Base-by-base conservation (phyloP, 345 rosid genomes). In the Clarkia xantiana region DNA sequence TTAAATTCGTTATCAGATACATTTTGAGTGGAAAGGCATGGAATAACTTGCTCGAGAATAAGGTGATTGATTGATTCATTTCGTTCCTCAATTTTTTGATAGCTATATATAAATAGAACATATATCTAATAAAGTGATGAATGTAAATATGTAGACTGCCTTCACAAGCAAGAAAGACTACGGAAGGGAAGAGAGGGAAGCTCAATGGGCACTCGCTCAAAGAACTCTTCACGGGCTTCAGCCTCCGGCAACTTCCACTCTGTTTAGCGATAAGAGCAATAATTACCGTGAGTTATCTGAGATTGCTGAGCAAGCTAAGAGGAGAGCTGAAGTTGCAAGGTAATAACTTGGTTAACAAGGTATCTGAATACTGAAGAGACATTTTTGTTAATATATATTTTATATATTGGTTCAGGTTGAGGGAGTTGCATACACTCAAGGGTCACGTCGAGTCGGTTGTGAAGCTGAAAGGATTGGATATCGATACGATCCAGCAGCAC, bases 391-490 rank as follows among this genome's bases (percentile, higher is more conserved):
- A n/a, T n/a, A n/a, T n/a, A n/a, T n/a, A n/a, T n/a, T n/a, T n/a
- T n/a, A n/a, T 14, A 10, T 15, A 3, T 42, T 11, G 18, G 18
- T 22, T 53, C 61, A 84, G 94, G 80, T 81, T 84, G 41, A 68
- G 90, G 63, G 94, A 84, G 70, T 82, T 84, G 18, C 82, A 73
- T 53, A 84, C 94, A 0, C 80, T 84, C 49, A 84, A 81, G 64
- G 94, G 94, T 2, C 94, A 78, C n/a, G 94, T 81, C 0, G 94
- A 84, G 67, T 84, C 94, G 0, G 94, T 84, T 67, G 94, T 81
- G 70, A 81, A 84, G 76, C 77, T 84, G 17, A 81, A 81, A 65
- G 94, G 90, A 39, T 57, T 84, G 48, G 94, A 81, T 54, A 84
- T 81, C 17, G 90, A 84, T 44, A 77, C 90, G 2, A 81, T 79